phyloP scores from a whole-genome alignment of 2,329 filamentous ascomycete genomes.

The Claviceps sp. region DNA sequence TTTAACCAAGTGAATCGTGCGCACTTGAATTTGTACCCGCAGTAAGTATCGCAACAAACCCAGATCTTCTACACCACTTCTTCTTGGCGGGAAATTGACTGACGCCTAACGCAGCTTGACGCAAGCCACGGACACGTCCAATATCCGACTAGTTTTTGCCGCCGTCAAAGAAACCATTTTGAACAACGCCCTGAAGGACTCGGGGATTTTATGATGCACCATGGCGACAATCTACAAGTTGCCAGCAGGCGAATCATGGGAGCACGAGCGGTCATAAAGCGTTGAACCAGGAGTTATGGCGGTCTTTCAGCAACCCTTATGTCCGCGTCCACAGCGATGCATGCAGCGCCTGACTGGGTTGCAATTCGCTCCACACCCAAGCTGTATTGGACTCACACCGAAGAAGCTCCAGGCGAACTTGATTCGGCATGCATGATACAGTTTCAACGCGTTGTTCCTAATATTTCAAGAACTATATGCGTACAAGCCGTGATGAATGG shows the following conservation, averaged over 20 bases:
- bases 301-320: neutral
- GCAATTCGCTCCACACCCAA: neutral
- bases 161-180: conserved; percentile 98
- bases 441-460: too few species aligned
- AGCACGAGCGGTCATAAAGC: conserved; percentile 11
- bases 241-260: conserved; percentile 4
- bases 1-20: conserved; percentile 98
- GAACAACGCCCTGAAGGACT: conserved; percentile 96
- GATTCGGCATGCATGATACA: neutral
- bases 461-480: too few species aligned
- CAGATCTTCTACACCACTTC: neutral
- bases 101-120: conserved; percentile 52
- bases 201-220: conserved; percentile 66
- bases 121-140: conserved; percentile 96
- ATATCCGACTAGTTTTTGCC: conserved; percentile 93
- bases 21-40: conserved; percentile 91
- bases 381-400: neutral
- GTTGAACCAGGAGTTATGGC: conserved; percentile 7
- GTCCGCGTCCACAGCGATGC: neutral
- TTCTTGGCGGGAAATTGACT: neutral
- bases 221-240: conserved; percentile 7
- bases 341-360: neutral
- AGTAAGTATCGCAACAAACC: conserved; percentile 46
- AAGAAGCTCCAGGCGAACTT: neutral
- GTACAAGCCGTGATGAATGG: neutral